phyloP scores from a whole-genome alignment of 768 basidiomycete genomes.

The Rhodotorula graminis region DNA sequence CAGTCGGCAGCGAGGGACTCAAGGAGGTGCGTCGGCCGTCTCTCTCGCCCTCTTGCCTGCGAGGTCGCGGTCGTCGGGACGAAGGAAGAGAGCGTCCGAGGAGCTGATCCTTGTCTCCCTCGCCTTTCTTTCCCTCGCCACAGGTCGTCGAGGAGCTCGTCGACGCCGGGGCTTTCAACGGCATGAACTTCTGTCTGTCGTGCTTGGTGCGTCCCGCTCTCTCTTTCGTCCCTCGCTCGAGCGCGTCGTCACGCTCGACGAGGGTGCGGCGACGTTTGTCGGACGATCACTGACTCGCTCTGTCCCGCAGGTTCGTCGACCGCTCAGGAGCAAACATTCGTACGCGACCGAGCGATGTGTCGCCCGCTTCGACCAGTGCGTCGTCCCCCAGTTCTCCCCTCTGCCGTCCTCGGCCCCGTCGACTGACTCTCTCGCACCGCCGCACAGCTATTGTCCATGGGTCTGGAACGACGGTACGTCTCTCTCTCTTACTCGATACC shows the following conservation, averaged over 20 bases:
- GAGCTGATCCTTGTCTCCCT: neutral
- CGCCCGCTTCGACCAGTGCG: slow-evolving; percentile 88
- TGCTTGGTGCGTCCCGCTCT: slow-evolving; percentile 65
- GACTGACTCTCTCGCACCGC: neutral
- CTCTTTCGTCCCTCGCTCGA: neutral
- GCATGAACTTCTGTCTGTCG: slow-evolving; percentile 91
- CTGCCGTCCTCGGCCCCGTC: neutral
- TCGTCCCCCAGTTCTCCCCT: too few relatives aligned
- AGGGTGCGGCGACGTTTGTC: too few relatives aligned
- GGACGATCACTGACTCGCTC: neutral
- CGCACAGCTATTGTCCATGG: slow-evolving; percentile 88
- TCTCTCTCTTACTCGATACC: too few relatives aligned
- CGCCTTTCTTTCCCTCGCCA: too few relatives aligned
- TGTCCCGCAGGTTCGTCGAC: slow-evolving; percentile 64
- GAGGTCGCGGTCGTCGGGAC: too few relatives aligned
- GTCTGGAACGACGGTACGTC: slow-evolving; percentile 91
- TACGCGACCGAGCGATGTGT: slow-evolving; percentile 84
- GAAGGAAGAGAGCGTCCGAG: too few relatives aligned
- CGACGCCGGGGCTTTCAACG: slow-evolving; percentile 79
- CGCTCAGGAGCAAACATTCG: slow-evolving; percentile 91
- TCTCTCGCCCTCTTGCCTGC: too few relatives aligned
- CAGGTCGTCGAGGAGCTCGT: slow-evolving; percentile 88
- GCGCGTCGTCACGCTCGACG: too few relatives aligned
- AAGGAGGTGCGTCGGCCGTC: slow-evolving; percentile 61
- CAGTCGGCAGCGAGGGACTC: slow-evolving; percentile 67